Evolutionary conservation across 1,284 basidiomycete genomes (phyloP), one percentile per base, ranked within the genome.

Genomic region (Melampsora larici-populina): DNA sequence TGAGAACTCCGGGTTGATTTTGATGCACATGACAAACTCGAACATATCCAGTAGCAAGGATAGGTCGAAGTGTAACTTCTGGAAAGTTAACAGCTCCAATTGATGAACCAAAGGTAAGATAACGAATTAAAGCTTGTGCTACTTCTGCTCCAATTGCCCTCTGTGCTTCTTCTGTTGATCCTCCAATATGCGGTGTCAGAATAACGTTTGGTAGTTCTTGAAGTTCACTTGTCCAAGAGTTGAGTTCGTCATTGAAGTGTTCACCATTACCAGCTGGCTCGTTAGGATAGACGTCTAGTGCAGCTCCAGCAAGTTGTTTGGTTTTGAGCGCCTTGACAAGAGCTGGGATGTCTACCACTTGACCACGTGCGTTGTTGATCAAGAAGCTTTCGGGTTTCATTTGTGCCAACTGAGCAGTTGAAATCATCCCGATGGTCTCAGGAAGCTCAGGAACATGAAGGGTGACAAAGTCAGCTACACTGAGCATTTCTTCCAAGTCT

Each of bases 151-250:
- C 97, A 81, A 99, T 99, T 89, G 96, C 94, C 68, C 90, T 89
- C 85, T 99, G 97, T 3, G 97, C 97, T 85, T 99, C 97, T 85
- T 99, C 97, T 15, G 97, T 99, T 60, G 94, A 97, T 63, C 97
- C 97, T 79, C 97, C 97, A 81, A 99, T 98, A 84, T 99, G 97
- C 24, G 97, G 97, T 0, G 95, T 97, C 81, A 97, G 90, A 83
- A 97, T 94, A 80, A 97, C 88, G 85, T 97, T 97, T 68, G 91
- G 89, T 78, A 92, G 86, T 2, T 86, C 85, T 78, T 92, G 88
- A 49, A 97, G 88, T 33, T 89, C 85, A 79, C 88, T 89, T 21
- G 91, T 87, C 90, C 93, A 97, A 1, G 88, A 78, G 84, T 95
- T 96, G 80, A 97, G 86, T 81, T 90, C 86, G 84, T 96, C 90